A percentile compares a stretch with the other conserved stretches of the same genome.
Conservation (phyloP, 1,139 yeast genomes). For the Saccharomyces hybrid region DNA sequence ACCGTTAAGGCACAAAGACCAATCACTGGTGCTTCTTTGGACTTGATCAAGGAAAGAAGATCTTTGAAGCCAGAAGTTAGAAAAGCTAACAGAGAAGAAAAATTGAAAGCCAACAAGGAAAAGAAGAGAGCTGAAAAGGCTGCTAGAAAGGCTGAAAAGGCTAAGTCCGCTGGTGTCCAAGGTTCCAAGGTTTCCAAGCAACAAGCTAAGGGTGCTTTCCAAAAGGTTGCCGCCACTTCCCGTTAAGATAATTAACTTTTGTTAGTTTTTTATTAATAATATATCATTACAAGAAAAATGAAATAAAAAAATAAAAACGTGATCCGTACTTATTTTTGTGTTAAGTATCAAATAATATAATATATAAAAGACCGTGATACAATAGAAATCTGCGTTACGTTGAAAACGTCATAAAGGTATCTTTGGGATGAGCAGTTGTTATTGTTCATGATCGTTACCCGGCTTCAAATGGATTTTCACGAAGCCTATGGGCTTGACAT, state of each 20-base stretch:
- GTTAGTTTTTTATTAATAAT: background rate
- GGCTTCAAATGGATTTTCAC: background rate
- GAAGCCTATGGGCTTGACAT: background rate
- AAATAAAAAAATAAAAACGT: slow-evolving; percentile 9
- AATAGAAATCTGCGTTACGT: background rate
- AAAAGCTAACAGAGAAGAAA: slow-evolving; percentile 94
- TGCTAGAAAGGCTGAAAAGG: slow-evolving; percentile 90
- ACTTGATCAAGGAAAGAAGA: slow-evolving; percentile 97
- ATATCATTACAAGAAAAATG: slow-evolving; percentile 8
- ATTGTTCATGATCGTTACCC: background rate
- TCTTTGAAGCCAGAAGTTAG: slow-evolving; percentile 92
- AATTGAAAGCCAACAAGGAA: slow-evolving; percentile 87
- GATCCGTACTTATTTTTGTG: slow-evolving; percentile 13
- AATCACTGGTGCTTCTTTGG: slow-evolving; percentile 98
- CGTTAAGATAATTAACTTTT: slow-evolving; percentile 49
- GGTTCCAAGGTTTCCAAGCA: slow-evolving; percentile 67
- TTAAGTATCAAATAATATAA: background rate
- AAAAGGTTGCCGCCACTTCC: slow-evolving; percentile 92
- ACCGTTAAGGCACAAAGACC: slow-evolving; percentile 98
- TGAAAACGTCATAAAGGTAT: background rate
- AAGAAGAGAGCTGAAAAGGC: slow-evolving; percentile 90
- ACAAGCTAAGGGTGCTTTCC: slow-evolving; percentile 90
- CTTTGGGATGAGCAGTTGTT: background rate
- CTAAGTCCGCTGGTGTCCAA: slow-evolving; percentile 71
- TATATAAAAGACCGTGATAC: background rate